Conservation (phyloP, 352 stramenopile genomes). For the Pythium coloratum region DNA sequence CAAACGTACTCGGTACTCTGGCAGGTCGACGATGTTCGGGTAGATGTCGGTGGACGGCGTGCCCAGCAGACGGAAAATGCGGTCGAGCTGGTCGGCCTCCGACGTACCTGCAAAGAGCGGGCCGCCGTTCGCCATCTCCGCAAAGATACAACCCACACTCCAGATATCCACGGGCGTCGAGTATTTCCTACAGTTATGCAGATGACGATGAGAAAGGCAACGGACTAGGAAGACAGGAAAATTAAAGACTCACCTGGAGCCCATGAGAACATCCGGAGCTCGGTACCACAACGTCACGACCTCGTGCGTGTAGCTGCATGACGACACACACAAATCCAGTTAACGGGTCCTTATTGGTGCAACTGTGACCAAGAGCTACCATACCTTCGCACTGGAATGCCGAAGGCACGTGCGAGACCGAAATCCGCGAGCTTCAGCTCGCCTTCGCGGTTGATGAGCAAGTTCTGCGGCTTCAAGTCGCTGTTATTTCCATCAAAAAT, state of each 20-base stretch:
- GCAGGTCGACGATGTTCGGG: conserved; percentile 95
- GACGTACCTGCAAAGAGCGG: conserved; percentile 97
- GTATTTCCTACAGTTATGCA: conserved; percentile 86
- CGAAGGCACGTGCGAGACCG: conserved; percentile 98
- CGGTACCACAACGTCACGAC: conserved; percentile 99
- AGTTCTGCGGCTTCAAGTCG: conserved; percentile 98
- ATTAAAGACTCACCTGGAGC: conserved; percentile 70
- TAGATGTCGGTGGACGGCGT: conserved; percentile 95
- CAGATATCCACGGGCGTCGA: conserved; percentile 99
- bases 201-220: conserved; percentile 7
- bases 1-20: conserved; percentile 91
- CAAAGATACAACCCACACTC: conserved; percentile 99
- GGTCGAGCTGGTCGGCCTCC: conserved; percentile 96
- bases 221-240: neutral
- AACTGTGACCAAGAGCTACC: neutral
- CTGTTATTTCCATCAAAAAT: conserved; percentile 52
- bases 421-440: conserved; percentile 99
- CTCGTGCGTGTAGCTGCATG: conserved; percentile 96
- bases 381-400: conserved; percentile 96
- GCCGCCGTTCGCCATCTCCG: conserved; percentile 92
- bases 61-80: conserved; percentile 97
- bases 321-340: neutral
- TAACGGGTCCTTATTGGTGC: neutral
- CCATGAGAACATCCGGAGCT: conserved; percentile 98
- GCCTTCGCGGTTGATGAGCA: conserved; percentile 97